A percentile compares a stretch with the other conserved stretches of the same genome.
These are phyloP conservation scores for Rostrohypoxylon terebratum DNA, from an alignment of 495 filamentous ascomycete genomes.

Conservation along the genomic window DNA sequence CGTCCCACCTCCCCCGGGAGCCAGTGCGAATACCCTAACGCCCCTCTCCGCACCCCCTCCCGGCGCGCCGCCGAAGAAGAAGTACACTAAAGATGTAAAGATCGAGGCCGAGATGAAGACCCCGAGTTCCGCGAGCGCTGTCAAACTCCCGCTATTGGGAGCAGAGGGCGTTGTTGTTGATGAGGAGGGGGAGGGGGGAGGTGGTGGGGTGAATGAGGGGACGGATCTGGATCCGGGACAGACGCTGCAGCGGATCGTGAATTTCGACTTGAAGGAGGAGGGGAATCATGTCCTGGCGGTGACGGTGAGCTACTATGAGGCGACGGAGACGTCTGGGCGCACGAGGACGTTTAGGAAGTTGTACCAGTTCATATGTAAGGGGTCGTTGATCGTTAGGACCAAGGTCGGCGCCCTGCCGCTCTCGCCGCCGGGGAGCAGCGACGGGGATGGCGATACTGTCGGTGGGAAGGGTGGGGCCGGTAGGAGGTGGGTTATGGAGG, in stretches of 20 bases:
- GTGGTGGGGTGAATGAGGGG: slow-evolving; percentile 42
- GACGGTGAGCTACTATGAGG: slow-evolving; percentile 87
- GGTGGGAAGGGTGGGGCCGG: not conserved
- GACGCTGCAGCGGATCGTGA: slow-evolving; percentile 84
- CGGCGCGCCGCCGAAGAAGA: slow-evolving; percentile 49
- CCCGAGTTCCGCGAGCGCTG: slow-evolving; percentile 60
- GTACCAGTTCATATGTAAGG: slow-evolving; percentile 95
- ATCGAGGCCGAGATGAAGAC: slow-evolving; percentile 96
- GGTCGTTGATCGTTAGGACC: slow-evolving; percentile 87
- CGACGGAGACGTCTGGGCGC: slow-evolving; percentile 72
- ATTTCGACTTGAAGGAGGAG: slow-evolving; percentile 91
- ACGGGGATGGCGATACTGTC: not conserved
- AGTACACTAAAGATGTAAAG: slow-evolving; percentile 76
- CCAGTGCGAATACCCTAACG: not conserved
- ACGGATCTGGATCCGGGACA: slow-evolving; percentile 71
- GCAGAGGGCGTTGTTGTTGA: slow-evolving; percentile 28
- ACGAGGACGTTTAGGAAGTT: slow-evolving; percentile 92
- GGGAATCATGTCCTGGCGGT: slow-evolving; percentile 94
- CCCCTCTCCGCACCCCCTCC: not conserved
- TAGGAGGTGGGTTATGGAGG: slow-evolving; percentile 75
- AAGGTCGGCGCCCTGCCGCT: slow-evolving; percentile 74
- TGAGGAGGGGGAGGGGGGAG: not conserved
- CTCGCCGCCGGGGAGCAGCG: not conserved
- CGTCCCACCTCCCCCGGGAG: not conserved
- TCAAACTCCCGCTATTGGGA: slow-evolving; percentile 44